These are phyloP conservation scores for Suillus placidus DNA, from an alignment of 768 basidiomycete genomes.

Conservation along the genomic window DNA sequence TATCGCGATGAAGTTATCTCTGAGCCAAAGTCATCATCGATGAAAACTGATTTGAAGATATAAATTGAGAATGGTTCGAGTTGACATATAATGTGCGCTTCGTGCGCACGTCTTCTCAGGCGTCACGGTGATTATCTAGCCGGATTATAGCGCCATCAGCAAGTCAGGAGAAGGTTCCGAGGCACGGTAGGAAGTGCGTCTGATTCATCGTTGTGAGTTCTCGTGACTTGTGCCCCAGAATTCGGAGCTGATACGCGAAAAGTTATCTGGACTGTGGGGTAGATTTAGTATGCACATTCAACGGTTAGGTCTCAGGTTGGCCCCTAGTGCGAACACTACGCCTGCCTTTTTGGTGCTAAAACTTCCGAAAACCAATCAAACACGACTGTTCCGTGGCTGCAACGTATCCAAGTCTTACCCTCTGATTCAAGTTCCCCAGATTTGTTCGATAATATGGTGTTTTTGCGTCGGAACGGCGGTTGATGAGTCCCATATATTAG, in stretches of 20 bases:
- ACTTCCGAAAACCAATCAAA: background rate
- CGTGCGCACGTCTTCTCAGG: slow-evolving; percentile 5
- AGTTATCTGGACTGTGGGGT: background rate
- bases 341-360: slow-evolving; percentile 6
- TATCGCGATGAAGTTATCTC: background rate
- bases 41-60: slow-evolving; percentile 2
- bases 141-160: background rate
- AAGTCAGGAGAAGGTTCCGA: background rate
- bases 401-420: background rate
- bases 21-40: background rate
- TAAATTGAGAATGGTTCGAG: background rate
- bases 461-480: background rate
- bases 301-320: background rate
- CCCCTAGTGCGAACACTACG: slow-evolving; percentile 3
- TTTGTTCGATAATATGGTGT: background rate
- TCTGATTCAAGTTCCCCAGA: background rate
- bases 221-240: background rate
- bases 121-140: slow-evolving; percentile 7
- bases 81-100: slow-evolving; percentile 4
- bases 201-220: background rate
- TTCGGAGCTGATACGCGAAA: background rate
- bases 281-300: background rate
- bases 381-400: background rate
- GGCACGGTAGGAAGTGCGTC: background rate
- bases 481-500: background rate